Conservation (phyloP, 352 stramenopile species). For the Aphanomyces cochlioides region DNA sequence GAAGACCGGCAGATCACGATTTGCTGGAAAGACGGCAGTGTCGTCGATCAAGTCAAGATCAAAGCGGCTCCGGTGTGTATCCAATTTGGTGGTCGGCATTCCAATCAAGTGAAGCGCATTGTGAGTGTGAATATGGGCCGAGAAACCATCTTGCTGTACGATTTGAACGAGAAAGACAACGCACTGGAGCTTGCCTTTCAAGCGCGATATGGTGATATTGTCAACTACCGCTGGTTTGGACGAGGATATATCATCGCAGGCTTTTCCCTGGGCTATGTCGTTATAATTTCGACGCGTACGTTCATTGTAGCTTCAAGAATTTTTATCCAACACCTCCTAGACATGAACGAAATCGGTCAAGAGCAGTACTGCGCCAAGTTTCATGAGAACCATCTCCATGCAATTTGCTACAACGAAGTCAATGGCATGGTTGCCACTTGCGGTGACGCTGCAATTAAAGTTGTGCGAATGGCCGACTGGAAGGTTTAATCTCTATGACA, state of each 20-base stretch:
- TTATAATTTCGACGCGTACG: constrained; percentile 83
- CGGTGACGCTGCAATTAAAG: constrained; percentile 86
- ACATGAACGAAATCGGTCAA: constrained; percentile 84
- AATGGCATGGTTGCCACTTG: constrained; percentile 83
- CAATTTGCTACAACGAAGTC: constrained; percentile 78
- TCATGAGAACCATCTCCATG: constrained; percentile 66
- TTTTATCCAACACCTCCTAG: neutral
- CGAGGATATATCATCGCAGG: constrained; percentile 87
- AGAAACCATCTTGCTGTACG: constrained; percentile 86
- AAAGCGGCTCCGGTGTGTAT: constrained; percentile 29
- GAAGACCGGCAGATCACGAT: constrained; percentile 78
- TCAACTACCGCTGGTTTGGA: constrained; percentile 87
- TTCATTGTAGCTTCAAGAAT: neutral
- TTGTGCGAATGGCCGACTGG: constrained; percentile 89
- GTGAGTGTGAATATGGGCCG: constrained; percentile 89
- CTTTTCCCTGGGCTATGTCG: constrained; percentile 87
- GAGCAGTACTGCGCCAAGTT: constrained; percentile 85
- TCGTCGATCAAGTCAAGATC: constrained; percentile 52
- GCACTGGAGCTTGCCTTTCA: constrained; percentile 90
- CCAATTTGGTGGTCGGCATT: constrained; percentile 51
- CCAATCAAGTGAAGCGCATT: constrained; percentile 37
- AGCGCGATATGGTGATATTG: constrained; percentile 82
- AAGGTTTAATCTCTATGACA: constrained; percentile 41
- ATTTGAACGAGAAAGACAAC: constrained; percentile 84
- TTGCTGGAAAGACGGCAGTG: constrained; percentile 53